Base-by-base conservation (phyloP, 2,329 filamentous ascomycete species). In the Fusarium brevicatenulatum region DNA sequence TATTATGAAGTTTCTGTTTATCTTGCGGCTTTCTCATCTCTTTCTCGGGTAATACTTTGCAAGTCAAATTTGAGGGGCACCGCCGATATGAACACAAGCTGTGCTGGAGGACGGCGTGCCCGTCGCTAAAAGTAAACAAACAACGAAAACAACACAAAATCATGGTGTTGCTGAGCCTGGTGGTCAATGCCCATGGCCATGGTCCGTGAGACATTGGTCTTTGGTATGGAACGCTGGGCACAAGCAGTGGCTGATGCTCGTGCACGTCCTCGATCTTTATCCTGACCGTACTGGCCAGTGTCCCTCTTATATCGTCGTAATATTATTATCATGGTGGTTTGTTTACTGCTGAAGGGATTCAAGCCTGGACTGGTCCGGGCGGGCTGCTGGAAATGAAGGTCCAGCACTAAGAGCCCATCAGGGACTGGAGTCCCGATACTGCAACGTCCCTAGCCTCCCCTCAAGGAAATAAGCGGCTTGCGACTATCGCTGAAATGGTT, bases 71-170 rank as follows among this genome's bases (percentile, higher is more conserved):
- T 40, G 46, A 50, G 49, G 49, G 46, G 42, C 56, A 23, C 42
- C 54, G 32, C 34, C 37, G 49, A 66, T 55, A 34, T 34, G 47
- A 66, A 44, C 34, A 60, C 46, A 63, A 47, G 56, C 54, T 42
- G 57, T 72, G 49, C 52, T 62, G 53, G 59, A 71, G 44, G 62
- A 73, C 37, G 58, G 54, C 54, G 56, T 67, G 56, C 61, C 55
- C 25, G 59, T 43, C 57, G n/a, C 49, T 21, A 65, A 63, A 65
- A 63, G 75, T 75, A 77, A 76, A 77, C 70, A 77, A 77, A 76
- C 73, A 77, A 77, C 25, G 66, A 75, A 46, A 68, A 75, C 63
- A 62, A 73, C 60, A 63, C 28, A 49, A 46, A 34, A 28, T 28
- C 49, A 53, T 50, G 42, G 49, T 52, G 58, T 68, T 63, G 66